Evolutionary conservation across 441 rosid genomes (phyloP), one percentile per base, ranked within the genome.

Genomic region (Melastoma candidum): DNA sequence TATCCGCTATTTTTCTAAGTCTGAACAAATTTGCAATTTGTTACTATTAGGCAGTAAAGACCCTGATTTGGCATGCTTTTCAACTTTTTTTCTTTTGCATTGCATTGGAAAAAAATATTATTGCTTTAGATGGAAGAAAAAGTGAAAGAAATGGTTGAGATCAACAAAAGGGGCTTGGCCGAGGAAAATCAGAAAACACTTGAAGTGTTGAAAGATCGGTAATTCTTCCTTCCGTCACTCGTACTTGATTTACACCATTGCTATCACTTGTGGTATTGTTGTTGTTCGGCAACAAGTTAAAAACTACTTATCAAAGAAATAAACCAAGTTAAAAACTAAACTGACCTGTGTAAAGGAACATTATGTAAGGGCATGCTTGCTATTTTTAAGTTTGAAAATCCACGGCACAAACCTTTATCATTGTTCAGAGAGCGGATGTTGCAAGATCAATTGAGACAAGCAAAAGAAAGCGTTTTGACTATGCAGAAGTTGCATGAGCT

Each of bases 141-240:
- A 64, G 93, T 94, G 52, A 94, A 87, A 75, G 99, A 89, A 76
- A 79, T 90, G 63, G 97, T 90, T 74, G 99, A 94, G 81, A 87
- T 94, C 59, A 94, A 87, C 81, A 97, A 94, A 66, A 89, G 89
- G 27, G 83, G 86, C 77, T 74, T 94, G 74, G 96, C 97, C 26
- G 97, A 94, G 80, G 99, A 94, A 74, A 94, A 94, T 65, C 99
- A 90, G 74, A 94, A 94, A 74, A 90, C 94, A 4, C 68, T 94
- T 43, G 99, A 90, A 69, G 83, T 82, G 56, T 81, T 94, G 44
- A 87, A 87, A 73, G 97, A 94, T 47, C 82, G 97, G 99, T 94
- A 73, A 36, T 14, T 3, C 46, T 17, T 50, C 44, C 54, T 32
- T 12, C 52, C 41, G 8, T 36, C 6, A 36, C 41, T 36, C 7